Evolutionary conservation across 495 filamentous ascomycete species (phyloP).

Genomic region (Hypoxylon fragiforme): DNA sequence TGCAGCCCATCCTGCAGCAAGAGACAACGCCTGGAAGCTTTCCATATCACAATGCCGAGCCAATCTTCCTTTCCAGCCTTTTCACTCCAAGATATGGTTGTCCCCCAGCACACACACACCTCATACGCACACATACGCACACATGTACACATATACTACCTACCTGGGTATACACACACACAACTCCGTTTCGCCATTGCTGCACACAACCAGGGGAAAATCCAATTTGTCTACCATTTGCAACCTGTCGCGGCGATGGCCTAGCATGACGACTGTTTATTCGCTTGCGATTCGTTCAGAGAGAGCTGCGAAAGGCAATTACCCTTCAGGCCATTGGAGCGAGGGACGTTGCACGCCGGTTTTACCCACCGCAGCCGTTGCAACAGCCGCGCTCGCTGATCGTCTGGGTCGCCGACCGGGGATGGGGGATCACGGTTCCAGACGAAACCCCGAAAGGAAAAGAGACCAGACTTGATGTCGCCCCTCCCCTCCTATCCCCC

Average conservation of each 20-base stretch:
- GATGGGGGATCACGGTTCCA: slow-evolving; percentile 26
- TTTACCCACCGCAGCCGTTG: slow-evolving; percentile 34
- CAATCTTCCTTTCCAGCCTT: too few relatives aligned
- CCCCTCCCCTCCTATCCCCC: too few relatives aligned
- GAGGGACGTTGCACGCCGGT: slow-evolving; percentile 30
- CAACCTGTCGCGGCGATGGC: neutral
- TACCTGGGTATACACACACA: too few relatives aligned
- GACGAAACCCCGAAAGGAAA: slow-evolving; percentile 28
- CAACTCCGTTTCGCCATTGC: slow-evolving; percentile 1
- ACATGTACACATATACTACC: too few relatives aligned
- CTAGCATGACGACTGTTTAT: neutral
- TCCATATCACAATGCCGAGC: slow-evolving; percentile 27
- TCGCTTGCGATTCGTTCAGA: neutral
- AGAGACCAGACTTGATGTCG: too few relatives aligned
- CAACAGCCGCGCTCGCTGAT: slow-evolving; percentile 32
- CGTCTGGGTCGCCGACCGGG: slow-evolving; percentile 35
- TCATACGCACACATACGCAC: too few relatives aligned
- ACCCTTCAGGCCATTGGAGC: slow-evolving; percentile 12
- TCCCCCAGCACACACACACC: slow-evolving; percentile 2
- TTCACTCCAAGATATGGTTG: neutral
- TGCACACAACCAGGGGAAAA: slow-evolving; percentile 12
- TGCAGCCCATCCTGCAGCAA: slow-evolving; percentile 28
- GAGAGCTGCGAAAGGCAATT: slow-evolving; percentile 18
- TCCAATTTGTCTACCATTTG: neutral
- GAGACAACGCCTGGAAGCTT: slow-evolving; percentile 17